A percentile compares a stretch with the other conserved stretches of the same genome.
Conservation (phyloP, 306 rosid species). For the Lotus japonicus region DNA sequence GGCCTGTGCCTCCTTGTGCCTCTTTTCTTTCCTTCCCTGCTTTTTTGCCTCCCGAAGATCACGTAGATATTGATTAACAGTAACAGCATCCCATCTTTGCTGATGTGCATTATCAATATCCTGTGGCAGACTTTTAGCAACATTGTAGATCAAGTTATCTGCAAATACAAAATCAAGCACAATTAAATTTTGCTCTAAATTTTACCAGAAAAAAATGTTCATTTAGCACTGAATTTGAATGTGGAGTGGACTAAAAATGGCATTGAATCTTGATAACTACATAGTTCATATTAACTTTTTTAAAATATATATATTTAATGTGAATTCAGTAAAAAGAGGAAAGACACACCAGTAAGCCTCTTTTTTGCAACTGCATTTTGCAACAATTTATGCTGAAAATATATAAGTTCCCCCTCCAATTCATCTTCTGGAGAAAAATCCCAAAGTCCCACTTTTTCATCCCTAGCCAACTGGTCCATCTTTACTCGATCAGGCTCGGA, state of each 20-base stretch:
- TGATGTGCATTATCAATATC: constrained; percentile 64
- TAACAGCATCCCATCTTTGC: constrained; percentile 83
- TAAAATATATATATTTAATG: too few species aligned
- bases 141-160: constrained; percentile 59
- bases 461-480: constrained; percentile 39
- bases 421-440: constrained; percentile 72
- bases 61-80: constrained; percentile 66
- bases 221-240: neutral
- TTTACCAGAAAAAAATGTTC: neutral
- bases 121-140: constrained; percentile 62
- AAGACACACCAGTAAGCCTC: constrained; percentile 50
- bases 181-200: neutral
- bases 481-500: constrained; percentile 37
- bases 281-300: too few species aligned
- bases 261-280: neutral
- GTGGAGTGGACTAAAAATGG: neutral
- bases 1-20: constrained; percentile 96
- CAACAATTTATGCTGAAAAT: constrained; percentile 67
- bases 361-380: constrained; percentile 54
- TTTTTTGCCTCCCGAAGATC: constrained; percentile 91
- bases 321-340: constrained; percentile 9
- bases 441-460: constrained; percentile 35
- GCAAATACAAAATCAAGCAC: constrained; percentile 32
- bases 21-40: constrained; percentile 91
- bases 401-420: constrained; percentile 80